Percentiles rank a stretch among this genome's conserved stretches.
These are phyloP conservation scores for Mucor irregularis DNA, from an alignment of 371 early-diverging fungal species.

Conservation along the genomic window DNA sequence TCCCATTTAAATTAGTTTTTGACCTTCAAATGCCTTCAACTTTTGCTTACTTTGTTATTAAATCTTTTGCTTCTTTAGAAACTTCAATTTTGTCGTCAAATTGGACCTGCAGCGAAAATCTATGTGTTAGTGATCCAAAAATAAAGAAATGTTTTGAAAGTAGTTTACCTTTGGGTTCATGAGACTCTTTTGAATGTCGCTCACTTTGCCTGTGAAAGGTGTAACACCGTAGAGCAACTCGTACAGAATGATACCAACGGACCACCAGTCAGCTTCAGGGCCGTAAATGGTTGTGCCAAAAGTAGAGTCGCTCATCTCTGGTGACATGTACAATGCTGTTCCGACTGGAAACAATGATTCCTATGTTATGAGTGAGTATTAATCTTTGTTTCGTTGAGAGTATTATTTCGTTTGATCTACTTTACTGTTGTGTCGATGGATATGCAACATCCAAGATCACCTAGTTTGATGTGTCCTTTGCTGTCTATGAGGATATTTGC, in stretches of 20 bases:
- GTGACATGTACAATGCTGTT: slow-evolving; percentile 96
- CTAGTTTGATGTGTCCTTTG: slow-evolving; percentile 82
- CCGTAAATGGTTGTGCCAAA: slow-evolving; percentile 76
- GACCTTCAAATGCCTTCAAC: too few species aligned
- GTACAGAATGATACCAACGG: slow-evolving; percentile 95
- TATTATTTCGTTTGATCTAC: slow-evolving; percentile 6
- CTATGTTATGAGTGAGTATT: not conserved
- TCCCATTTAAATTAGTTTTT: too few species aligned
- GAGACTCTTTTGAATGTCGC: slow-evolving; percentile 87
- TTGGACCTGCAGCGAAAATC: slow-evolving; percentile 52
- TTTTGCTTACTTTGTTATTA: slow-evolving; percentile 69
- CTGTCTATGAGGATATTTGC: slow-evolving; percentile 79
- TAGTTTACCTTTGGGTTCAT: slow-evolving; percentile 67
- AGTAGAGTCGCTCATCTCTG: slow-evolving; percentile 77
- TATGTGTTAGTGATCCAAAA: slow-evolving; percentile 56
- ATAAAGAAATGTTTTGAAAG: not conserved
- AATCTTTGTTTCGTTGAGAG: not conserved
- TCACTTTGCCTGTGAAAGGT: slow-evolving; percentile 42
- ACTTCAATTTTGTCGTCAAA: slow-evolving; percentile 65
- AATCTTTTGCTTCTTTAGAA: slow-evolving; percentile 76
- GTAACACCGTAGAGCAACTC: slow-evolving; percentile 71
- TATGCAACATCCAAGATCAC: slow-evolving; percentile 89
- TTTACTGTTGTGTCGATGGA: slow-evolving; percentile 38
- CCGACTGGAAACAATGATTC: slow-evolving; percentile 62
- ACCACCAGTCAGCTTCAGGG: slow-evolving; percentile 98